A percentile compares a stretch with the other conserved stretches of the same genome.
These are phyloP conservation scores for Psilocybe cyanescens DNA, from an alignment of 768 basidiomycete species.

Conservation along the genomic window DNA sequence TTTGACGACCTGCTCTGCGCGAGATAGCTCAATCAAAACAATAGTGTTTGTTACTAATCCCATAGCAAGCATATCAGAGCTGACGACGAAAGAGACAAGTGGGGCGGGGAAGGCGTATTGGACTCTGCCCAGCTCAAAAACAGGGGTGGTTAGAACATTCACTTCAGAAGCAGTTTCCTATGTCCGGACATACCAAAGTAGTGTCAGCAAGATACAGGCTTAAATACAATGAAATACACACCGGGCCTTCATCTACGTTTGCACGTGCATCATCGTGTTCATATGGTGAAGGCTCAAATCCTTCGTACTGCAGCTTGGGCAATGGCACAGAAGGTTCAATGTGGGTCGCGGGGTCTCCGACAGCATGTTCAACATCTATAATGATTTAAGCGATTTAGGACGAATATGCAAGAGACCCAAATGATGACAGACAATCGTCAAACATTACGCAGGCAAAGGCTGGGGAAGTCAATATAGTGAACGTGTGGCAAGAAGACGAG, in stretches of 20 bases:
- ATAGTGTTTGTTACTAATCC: slow-evolving; percentile 76
- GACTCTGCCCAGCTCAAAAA: slow-evolving; percentile 87
- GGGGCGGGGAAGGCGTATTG: slow-evolving; percentile 88
- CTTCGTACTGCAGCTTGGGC: slow-evolving; percentile 79
- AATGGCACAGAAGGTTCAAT: slow-evolving; percentile 39
- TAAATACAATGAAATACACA: slow-evolving; percentile 10
- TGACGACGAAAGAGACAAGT: slow-evolving; percentile 81
- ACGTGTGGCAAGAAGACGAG: too few relatives aligned
- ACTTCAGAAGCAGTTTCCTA: slow-evolving; percentile 35
- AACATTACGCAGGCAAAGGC: slow-evolving; percentile 46
- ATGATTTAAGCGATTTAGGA: slow-evolving; percentile 12
- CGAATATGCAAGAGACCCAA: not conserved
- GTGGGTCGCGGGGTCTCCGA: slow-evolving; percentile 47
- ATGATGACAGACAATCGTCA: slow-evolving; percentile 59
- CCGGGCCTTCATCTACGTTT: slow-evolving; percentile 39
- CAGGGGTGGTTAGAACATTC: slow-evolving; percentile 53
- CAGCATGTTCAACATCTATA: slow-evolving; percentile 86
- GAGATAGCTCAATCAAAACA: slow-evolving; percentile 88
- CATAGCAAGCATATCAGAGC: slow-evolving; percentile 88
- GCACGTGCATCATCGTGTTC: slow-evolving; percentile 53
- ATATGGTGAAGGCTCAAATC: slow-evolving; percentile 79
- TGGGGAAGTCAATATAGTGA: too few relatives aligned
- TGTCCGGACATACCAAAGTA: not conserved
- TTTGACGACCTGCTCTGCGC: slow-evolving; percentile 84
- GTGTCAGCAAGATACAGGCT: slow-evolving; percentile 17